Evolutionary conservation across 805 yeast species (phyloP).

Genomic region (Wickerhamiella nectarea): DNA sequence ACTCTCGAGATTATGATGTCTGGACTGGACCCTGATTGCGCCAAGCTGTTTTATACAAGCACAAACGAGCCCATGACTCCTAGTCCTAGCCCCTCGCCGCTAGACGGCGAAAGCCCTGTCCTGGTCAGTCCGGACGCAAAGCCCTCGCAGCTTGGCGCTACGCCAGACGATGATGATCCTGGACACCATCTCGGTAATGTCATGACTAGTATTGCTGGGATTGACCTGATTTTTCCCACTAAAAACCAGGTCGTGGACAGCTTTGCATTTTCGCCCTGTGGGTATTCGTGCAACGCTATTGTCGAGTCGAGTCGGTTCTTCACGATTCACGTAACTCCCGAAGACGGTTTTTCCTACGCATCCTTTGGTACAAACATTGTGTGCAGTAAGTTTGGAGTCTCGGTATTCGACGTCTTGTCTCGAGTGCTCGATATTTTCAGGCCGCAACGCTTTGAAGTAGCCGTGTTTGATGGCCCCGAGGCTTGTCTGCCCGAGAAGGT

Average conservation of each 20-base stretch:
- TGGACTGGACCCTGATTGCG: conserved; percentile 42
- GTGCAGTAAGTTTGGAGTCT: conserved; percentile 27
- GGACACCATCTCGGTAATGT: conserved; percentile 72
- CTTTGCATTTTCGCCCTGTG: conserved; percentile 87
- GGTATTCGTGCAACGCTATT: conserved; percentile 80
- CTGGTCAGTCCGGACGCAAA: neutral
- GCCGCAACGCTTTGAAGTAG: conserved; percentile 61
- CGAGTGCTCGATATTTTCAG: conserved; percentile 50
- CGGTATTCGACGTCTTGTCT: conserved; percentile 42
- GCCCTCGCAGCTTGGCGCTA: conserved; percentile 22
- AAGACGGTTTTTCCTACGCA: conserved; percentile 87
- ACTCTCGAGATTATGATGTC: conserved; percentile 73
- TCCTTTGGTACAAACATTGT: conserved; percentile 85
- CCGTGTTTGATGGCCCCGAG: conserved; percentile 27
- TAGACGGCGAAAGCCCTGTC: neutral
- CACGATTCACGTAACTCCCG: conserved; percentile 91
- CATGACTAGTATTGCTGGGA: conserved; percentile 48
- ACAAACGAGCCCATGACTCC: conserved; percentile 12
- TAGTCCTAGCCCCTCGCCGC: conserved; percentile 14
- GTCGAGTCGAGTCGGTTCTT: conserved; percentile 49
- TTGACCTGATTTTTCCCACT: conserved; percentile 44
- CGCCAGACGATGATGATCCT: conserved; percentile 42
- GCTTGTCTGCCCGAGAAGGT: conserved; percentile 7
- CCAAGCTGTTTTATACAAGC: conserved; percentile 45
- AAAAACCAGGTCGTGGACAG: conserved; percentile 46